Conservation (phyloP, 495 filamentous ascomycete species). For the Oleoguttula mirabilis region DNA sequence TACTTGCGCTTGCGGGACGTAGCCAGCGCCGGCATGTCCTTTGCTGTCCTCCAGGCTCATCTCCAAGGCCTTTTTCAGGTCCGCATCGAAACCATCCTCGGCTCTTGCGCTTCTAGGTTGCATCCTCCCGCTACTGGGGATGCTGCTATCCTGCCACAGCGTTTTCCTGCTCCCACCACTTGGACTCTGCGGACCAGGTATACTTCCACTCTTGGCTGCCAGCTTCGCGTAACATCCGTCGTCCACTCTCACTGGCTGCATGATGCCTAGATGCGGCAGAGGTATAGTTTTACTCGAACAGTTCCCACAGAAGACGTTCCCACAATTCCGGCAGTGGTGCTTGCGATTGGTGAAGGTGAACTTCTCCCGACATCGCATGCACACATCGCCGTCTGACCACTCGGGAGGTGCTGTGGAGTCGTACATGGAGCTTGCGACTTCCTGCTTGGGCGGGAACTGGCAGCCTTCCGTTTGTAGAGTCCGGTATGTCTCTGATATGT, state of each 20-base stretch:
- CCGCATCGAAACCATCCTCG: slow-evolving; percentile 84
- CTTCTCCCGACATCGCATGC: slow-evolving; percentile 89
- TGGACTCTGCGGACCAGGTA: slow-evolving; percentile 29
- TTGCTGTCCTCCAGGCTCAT: slow-evolving; percentile 95
- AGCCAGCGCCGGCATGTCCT: slow-evolving; percentile 50
- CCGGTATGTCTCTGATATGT: slow-evolving; percentile 77
- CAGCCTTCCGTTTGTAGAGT: slow-evolving; percentile 73
- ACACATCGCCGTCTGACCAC: slow-evolving; percentile 96
- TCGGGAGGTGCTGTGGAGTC: slow-evolving; percentile 94
- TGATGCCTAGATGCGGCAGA: slow-evolving; percentile 82
- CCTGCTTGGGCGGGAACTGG: slow-evolving; percentile 76
- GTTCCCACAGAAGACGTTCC: slow-evolving; percentile 87
- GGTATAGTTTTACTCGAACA: slow-evolving; percentile 84
- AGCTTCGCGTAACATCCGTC: slow-evolving; percentile 89
- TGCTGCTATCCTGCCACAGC: slow-evolving; percentile 35
- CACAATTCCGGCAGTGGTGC: slow-evolving; percentile 95
- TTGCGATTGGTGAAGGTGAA: slow-evolving; percentile 98
- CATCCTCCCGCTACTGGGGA: slow-evolving; percentile 40
- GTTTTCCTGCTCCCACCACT: slow-evolving; percentile 34
- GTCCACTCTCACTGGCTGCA: slow-evolving; percentile 87
- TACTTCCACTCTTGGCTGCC: slow-evolving; percentile 47
- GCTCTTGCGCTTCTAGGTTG: slow-evolving; percentile 74
- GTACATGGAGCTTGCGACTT: slow-evolving; percentile 85
- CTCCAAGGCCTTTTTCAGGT: slow-evolving; percentile 79
- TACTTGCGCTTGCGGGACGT: slow-evolving; percentile 49